Evolutionary conservation across 2,329 filamentous ascomycete species (phyloP).

Genomic region (Neopestalotiopsis sp.): DNA sequence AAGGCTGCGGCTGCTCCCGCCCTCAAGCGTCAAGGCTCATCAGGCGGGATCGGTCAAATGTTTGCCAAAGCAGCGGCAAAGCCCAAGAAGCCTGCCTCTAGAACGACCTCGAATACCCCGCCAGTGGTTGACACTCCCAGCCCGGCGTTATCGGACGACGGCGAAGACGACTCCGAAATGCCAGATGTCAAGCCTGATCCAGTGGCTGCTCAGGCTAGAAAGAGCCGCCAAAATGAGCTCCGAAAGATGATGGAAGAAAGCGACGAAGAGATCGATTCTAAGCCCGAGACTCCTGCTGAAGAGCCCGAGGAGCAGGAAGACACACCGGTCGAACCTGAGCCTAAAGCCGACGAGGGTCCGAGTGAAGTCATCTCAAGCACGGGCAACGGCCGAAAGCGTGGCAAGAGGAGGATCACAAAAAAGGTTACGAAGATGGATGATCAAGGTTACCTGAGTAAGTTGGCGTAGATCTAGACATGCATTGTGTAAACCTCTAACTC

Average conservation of each 20-base stretch:
- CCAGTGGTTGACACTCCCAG: slow-evolving; percentile 27
- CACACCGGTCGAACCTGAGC: slow-evolving; percentile 28
- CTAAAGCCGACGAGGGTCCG: slow-evolving; percentile 32
- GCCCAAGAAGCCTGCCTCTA: slow-evolving; percentile 34
- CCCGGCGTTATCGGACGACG: slow-evolving; percentile 38
- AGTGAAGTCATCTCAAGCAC: slow-evolving; percentile 35
- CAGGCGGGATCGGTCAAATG: slow-evolving; percentile 39
- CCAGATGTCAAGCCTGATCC: slow-evolving; percentile 29
- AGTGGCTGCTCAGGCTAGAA: slow-evolving; percentile 30
- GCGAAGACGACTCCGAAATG: slow-evolving; percentile 37
- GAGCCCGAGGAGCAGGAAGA: slow-evolving; percentile 18
- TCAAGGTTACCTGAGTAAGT: slow-evolving; percentile 36
- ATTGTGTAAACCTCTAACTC: background rate
- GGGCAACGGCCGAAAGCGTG: slow-evolving; percentile 34
- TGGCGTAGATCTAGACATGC: background rate
- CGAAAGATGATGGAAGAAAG: slow-evolving; percentile 42
- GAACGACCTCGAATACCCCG: slow-evolving; percentile 22
- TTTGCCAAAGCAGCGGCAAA: slow-evolving; percentile 39
- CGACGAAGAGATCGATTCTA: slow-evolving; percentile 33
- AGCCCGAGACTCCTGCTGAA: background rate
- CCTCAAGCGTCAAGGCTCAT: slow-evolving; percentile 56
- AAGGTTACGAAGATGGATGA: slow-evolving; percentile 42
- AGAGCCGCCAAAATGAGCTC: slow-evolving; percentile 35
- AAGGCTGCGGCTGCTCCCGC: slow-evolving; percentile 39
- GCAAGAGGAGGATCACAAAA: slow-evolving; percentile 36